Conservation (phyloP, 345 rosid species). For the Pistacia vera region DNA sequence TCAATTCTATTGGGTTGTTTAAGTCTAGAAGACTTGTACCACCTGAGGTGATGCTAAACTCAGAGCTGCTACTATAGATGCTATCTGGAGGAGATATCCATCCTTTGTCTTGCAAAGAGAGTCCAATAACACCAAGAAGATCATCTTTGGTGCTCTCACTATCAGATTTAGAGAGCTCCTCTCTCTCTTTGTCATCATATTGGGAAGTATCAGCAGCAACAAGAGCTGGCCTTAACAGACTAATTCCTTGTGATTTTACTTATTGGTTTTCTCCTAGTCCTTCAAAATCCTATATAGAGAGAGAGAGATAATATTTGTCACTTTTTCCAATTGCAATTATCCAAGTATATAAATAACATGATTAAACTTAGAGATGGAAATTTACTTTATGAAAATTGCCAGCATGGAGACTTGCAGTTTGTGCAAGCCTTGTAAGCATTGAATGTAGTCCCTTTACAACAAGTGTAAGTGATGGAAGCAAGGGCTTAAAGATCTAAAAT, state of each 20-base stretch:
- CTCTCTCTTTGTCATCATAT: slow-evolving; percentile 44
- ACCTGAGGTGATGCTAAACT: slow-evolving; percentile 42
- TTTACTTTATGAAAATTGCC: slow-evolving; percentile 85
- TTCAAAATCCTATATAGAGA: slow-evolving; percentile 65
- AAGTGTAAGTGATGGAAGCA: slow-evolving; percentile 52
- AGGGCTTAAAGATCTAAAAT: slow-evolving; percentile 58
- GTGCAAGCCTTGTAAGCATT: slow-evolving; percentile 74
- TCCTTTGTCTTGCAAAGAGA: slow-evolving; percentile 59
- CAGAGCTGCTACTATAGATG: slow-evolving; percentile 55
- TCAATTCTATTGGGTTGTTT: slow-evolving; percentile 36
- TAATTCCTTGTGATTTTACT: slow-evolving; percentile 55
- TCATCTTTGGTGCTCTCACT: slow-evolving; percentile 50
- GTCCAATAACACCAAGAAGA: slow-evolving; percentile 30
- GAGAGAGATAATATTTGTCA: slow-evolving; percentile 10
- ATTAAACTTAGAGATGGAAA: slow-evolving; percentile 16
- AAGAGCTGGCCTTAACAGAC: slow-evolving; percentile 53
- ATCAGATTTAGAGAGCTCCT: slow-evolving; percentile 42
- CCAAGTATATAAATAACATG: slow-evolving; percentile 12
- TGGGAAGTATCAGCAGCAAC: slow-evolving; percentile 39
- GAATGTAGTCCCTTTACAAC: slow-evolving; percentile 68
- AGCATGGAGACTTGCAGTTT: slow-evolving; percentile 83
- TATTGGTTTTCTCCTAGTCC: slow-evolving; percentile 74
- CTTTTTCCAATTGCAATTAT: neutral
- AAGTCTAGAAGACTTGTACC: slow-evolving; percentile 45
- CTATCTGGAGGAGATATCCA: slow-evolving; percentile 92